Conservation (phyloP, 2,329 filamentous ascomycete genomes). For the Penicillium crustosum region DNA sequence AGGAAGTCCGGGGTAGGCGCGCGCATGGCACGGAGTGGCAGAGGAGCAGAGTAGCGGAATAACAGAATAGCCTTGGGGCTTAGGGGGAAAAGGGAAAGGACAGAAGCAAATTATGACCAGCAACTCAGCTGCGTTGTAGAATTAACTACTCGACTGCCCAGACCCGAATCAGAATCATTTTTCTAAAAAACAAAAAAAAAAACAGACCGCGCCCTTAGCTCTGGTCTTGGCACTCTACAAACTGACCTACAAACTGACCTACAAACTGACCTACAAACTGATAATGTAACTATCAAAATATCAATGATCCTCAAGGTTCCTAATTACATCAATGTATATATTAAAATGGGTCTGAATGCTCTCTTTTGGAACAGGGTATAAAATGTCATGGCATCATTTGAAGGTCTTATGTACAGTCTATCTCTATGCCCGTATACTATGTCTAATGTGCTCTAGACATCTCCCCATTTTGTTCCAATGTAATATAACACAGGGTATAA, state of each 20-base stretch:
- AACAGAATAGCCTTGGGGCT: background rate
- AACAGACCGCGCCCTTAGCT: background rate
- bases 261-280: too few species aligned
- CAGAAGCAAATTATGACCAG: background rate
- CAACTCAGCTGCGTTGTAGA: background rate
- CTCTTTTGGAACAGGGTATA: background rate
- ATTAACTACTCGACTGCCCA: background rate
- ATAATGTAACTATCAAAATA: background rate
- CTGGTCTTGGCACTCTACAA: background rate
- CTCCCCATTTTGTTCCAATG: background rate
- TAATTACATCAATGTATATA: background rate
- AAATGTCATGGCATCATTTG: conserved; percentile 9
- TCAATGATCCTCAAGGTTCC: background rate
- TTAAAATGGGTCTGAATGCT: background rate
- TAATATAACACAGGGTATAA: conserved; percentile 17
- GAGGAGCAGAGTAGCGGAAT: background rate
- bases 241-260: background rate
- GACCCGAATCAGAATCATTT: background rate
- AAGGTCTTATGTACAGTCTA: conserved; percentile 17
- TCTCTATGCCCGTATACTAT: conserved; percentile 11
- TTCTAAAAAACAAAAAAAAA: background rate
- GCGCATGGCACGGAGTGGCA: background rate
- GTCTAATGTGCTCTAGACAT: conserved; percentile 4
- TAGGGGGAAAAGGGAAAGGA: background rate
- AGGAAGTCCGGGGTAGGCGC: background rate